Evolutionary conservation across 352 stramenopile species (phyloP).

Genomic region (Globisporangium radiosum): DNA sequence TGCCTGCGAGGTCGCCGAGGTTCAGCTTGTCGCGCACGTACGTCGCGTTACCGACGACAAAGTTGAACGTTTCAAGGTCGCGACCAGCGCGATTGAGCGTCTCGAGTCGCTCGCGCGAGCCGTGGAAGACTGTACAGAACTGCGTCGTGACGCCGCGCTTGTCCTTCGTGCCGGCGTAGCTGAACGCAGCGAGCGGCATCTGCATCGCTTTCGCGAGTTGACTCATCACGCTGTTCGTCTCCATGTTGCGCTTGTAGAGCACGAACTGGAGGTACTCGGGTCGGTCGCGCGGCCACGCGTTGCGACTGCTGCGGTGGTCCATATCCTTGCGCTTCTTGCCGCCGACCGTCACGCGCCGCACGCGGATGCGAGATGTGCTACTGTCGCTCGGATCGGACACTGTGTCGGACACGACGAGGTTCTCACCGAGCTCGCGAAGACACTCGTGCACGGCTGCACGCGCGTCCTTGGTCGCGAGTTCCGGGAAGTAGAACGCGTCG

Average conservation of each 20-base stretch:
- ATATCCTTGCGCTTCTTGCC: conserved; percentile 85
- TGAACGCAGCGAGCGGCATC: conserved; percentile 64
- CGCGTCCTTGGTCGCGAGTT: conserved; percentile 76
- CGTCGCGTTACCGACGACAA: conserved; percentile 90
- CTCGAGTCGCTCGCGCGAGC: conserved; percentile 70
- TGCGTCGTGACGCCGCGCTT: conserved; percentile 95
- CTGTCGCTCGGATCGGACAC: conserved; percentile 27
- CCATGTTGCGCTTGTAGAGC: conserved; percentile 96
- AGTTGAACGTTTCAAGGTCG: conserved; percentile 76
- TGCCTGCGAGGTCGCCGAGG: conserved; percentile 90
- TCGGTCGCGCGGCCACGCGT: conserved; percentile 55
- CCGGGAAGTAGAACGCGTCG: conserved; percentile 57
- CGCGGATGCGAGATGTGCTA: conserved; percentile 57
- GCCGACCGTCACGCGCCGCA: conserved; percentile 73
- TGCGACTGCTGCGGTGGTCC: conserved; percentile 38
- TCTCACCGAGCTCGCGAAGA: conserved; percentile 63
- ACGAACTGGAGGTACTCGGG: conserved; percentile 93
- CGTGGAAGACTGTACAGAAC: conserved; percentile 89
- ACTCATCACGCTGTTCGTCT: conserved; percentile 83
- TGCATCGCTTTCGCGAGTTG: conserved; percentile 71
- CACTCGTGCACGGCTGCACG: conserved; percentile 82
- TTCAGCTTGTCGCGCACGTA: conserved; percentile 90
- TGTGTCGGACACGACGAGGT: conserved; percentile 79
- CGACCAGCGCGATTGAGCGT: conserved; percentile 63
- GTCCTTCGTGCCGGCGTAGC: conserved; percentile 95